Evolutionary conservation across 768 basidiomycete species (phyloP), one percentile per base, ranked within the genome.

Genomic region (Mycena filopes): DNA sequence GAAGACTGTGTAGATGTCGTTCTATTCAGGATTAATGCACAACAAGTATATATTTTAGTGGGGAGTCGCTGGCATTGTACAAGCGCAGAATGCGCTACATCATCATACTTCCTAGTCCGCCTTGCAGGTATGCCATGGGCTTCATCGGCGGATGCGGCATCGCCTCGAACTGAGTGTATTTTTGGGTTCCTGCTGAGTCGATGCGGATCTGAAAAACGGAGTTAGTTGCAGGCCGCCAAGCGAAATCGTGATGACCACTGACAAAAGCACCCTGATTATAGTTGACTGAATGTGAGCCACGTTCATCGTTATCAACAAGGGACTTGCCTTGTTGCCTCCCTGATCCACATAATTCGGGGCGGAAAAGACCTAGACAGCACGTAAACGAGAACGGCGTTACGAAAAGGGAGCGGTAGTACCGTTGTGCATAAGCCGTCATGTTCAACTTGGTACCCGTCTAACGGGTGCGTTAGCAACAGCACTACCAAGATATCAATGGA

Each of bases 271-370:
- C 96, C 36, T 36, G n/a, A 36, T 10, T 36, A 36, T 36, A 2
- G 15, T 11, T 4, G 15, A 36, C 15, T 36, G 36, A 36, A 36
- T 36, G 10, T 36, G 10, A 36, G 36, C 15, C 36, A 36, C 31
- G 31, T 36, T 36, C 5, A 36, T 15, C 36, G 15, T 36, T 36
- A 36, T 36, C 36, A 36, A 36, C 10, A 15, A 4, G 36, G 36
- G 36, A 36, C 36, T 36, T 36, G 36, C 36, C 78, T 94, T 95
- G 79, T 97, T 97, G 8, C 93, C 92, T 4, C 85, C 89, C 73
- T 95, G 93, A 78, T 97, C 95, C 28, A 95, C 92, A 71, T 96
- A 96, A 76, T 99, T 98, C 4, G 97, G 97, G 41, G 97, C 96
- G 47, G 93, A 95, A 76, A 96, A 96, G 9, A 95, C 92, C 92